Conservation (phyloP, 2,329 filamentous ascomycete genomes). For the Teratosphaeria pseudoeucalypti region DNA sequence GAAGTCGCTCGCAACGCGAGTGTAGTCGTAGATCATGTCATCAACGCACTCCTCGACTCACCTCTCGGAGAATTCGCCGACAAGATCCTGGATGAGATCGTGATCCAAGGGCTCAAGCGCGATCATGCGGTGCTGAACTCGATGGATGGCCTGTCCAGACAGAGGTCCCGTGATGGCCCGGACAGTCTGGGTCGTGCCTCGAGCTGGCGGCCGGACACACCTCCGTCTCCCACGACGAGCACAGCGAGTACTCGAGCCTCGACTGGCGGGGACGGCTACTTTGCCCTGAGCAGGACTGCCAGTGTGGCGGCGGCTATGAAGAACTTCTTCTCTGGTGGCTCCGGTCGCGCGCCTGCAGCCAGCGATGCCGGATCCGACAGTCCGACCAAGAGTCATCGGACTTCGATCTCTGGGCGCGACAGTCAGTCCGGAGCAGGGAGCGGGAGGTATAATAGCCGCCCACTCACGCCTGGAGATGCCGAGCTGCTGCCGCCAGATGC, state of each 20-base stretch:
- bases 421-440: constrained; percentile 3
- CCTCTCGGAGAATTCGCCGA: constrained; percentile 62
- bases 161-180: constrained; percentile 34
- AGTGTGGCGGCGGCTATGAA: constrained; percentile 56
- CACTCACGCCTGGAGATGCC: constrained; percentile 23
- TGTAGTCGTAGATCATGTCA: constrained; percentile 76
- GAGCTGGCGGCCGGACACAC: constrained; percentile 31
- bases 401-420: constrained; percentile 6
- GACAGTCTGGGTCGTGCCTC: neutral
- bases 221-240: constrained; percentile 34
- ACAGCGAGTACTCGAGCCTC: constrained; percentile 31
- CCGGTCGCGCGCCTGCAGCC: constrained; percentile 12
- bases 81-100: constrained; percentile 62
- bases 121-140: constrained; percentile 18
- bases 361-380: constrained; percentile 13
- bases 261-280: constrained; percentile 48
- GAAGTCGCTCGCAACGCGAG: constrained; percentile 81
- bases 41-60: constrained; percentile 67
- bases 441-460: constrained; percentile 34
- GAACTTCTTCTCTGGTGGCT: constrained; percentile 41
- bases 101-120: constrained; percentile 15
- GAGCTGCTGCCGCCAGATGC: constrained; percentile 56
- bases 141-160: constrained; percentile 15
- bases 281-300: constrained; percentile 52
- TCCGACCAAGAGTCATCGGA: constrained; percentile 16